A percentile compares a stretch with the other conserved stretches of the same genome.
phyloP scores from a whole-genome alignment of 169 alveolate genomes.

The Eimeria falciformis region DNA sequence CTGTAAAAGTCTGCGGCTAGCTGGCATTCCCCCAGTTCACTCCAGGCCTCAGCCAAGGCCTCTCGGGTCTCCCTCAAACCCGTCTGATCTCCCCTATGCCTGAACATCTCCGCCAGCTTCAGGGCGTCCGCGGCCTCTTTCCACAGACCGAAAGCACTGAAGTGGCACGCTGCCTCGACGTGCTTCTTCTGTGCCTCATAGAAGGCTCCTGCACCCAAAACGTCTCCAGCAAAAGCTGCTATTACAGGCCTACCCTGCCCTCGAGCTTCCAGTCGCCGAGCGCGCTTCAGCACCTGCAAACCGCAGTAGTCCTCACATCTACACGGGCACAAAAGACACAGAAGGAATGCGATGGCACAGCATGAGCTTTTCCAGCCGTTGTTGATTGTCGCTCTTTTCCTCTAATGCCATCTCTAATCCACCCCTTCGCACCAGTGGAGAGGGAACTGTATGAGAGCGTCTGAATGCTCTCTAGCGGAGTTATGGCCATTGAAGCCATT shows the following conservation, averaged over 20 bases:
- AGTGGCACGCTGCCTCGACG: constrained; percentile 27
- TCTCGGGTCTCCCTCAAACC: neutral
- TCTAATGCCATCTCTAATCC: no score
- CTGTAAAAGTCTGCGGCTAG: constrained; percentile 3
- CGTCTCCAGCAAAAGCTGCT: constrained; percentile 49
- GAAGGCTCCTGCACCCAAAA: constrained; percentile 57
- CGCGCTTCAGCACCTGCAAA: constrained; percentile 61
- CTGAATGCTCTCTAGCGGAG: no score
- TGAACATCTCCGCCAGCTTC: constrained; percentile 4
- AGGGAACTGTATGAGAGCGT: no score
- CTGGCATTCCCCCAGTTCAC: neutral
- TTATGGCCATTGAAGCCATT: no score
- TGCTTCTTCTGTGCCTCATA: constrained; percentile 40
- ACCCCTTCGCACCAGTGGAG: no score
- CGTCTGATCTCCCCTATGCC: neutral
- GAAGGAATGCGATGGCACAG: no score
- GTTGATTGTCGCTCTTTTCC: no score
- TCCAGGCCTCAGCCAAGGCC: constrained; percentile 66
- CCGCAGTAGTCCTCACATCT: constrained; percentile 68
- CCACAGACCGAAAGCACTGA: constrained; percentile 57
- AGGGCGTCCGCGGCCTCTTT: constrained; percentile 24
- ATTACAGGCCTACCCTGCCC: constrained; percentile 61
- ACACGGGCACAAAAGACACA: neutral
- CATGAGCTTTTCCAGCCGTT: no score
- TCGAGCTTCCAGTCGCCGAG: constrained; percentile 42